A percentile compares a stretch with the other conserved stretches of the same genome.
Conservation (phyloP, 164 flowering plant species). For the Platanus orientalis region DNA sequence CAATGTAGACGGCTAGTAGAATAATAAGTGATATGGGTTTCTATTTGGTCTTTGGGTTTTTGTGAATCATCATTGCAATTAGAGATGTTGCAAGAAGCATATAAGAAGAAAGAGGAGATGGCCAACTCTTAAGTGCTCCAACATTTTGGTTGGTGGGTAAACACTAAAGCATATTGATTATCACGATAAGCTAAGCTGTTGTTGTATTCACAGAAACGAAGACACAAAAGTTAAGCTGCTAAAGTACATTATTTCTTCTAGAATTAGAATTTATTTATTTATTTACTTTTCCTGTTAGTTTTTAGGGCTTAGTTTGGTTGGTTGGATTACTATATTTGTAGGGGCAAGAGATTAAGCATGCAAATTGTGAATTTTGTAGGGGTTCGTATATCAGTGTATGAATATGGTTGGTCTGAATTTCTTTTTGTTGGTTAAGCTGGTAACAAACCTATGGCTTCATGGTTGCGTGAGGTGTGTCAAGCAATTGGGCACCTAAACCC, state of each 20-base stretch:
- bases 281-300: not conserved
- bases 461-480: not conserved
- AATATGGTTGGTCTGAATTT: not conserved
- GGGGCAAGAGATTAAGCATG: not conserved
- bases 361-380: not conserved
- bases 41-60: no score
- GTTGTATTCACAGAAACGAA: no score
- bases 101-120: no score
- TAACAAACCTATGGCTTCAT: not conserved
- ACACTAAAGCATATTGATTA: no score
- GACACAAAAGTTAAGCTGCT: no score
- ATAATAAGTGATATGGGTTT: no score
- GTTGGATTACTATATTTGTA: not conserved
- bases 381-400: not conserved
- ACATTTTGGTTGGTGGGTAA: no score
- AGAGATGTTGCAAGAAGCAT: no score
- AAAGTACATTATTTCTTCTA: constrained; percentile 38
- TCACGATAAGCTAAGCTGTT: no score
- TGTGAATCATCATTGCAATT: no score
- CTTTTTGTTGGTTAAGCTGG: not conserved
- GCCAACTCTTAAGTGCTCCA: no score
- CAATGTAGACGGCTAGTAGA: no score
- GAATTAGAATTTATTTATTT: not conserved
- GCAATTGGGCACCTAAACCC: not conserved
- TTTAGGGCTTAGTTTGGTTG: not conserved